These are phyloP conservation scores for Biancaea sappan DNA, from an alignment of 306 rosid species.

Conservation along the genomic window DNA sequence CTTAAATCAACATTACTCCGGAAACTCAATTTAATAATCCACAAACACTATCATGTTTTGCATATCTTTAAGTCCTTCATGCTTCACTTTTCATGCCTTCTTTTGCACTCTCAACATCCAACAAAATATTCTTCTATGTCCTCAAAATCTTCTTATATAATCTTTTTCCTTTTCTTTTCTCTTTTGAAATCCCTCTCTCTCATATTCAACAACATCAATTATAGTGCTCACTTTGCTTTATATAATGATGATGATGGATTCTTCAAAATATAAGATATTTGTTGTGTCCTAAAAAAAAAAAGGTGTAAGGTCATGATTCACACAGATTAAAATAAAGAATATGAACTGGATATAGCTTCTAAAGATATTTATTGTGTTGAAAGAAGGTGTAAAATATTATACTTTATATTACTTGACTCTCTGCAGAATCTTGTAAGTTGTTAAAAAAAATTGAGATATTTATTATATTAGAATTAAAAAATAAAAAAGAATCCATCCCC, in stretches of 20 bases:
- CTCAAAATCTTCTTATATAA: not conserved
- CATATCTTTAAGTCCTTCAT: not conserved
- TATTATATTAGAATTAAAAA: too few species aligned
- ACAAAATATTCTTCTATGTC: not conserved
- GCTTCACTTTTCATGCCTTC: conserved; percentile 18
- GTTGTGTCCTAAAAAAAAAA: not conserved
- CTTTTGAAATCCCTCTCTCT: not conserved
- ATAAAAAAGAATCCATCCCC: too few species aligned
- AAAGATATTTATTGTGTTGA: too few species aligned
- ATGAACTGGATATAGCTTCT: not conserved
- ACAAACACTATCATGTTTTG: not conserved
- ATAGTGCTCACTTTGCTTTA: not conserved
- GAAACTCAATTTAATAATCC: too few species aligned
- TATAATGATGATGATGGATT: too few species aligned
- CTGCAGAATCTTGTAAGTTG: too few species aligned
- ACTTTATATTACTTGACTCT: too few species aligned
- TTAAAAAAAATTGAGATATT: too few species aligned
- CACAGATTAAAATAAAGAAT: not conserved
- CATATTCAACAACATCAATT: not conserved
- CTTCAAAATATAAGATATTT: not conserved
- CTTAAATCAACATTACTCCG: too few species aligned
- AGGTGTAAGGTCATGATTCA: not conserved
- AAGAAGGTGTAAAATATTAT: too few species aligned
- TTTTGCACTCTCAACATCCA: conserved; percentile 10
- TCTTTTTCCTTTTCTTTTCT: not conserved